These are phyloP conservation scores for Pseudomonodictys pantanalensis DNA, from an alignment of 495 filamentous ascomycete genomes.

Conservation along the genomic window DNA sequence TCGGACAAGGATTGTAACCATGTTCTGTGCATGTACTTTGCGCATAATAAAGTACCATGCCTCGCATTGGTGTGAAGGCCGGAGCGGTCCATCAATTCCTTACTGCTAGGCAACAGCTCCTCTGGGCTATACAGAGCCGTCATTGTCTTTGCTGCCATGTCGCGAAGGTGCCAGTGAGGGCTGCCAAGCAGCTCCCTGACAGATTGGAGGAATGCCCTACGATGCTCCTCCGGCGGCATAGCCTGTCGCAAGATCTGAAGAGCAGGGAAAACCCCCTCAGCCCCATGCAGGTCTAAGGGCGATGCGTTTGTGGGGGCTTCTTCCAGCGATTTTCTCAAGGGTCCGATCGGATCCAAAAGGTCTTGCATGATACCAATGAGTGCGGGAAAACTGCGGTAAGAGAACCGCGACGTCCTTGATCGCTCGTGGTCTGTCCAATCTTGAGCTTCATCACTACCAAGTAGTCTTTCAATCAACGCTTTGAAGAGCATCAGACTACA, in stretches of 20 bases:
- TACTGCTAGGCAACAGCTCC: slow-evolving; percentile 15
- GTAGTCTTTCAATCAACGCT: slow-evolving; percentile 72
- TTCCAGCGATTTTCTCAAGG: not conserved
- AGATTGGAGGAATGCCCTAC: slow-evolving; percentile 45
- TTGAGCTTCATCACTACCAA: slow-evolving; percentile 62
- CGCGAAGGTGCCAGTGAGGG: slow-evolving; percentile 80
- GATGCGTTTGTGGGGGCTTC: not conserved
- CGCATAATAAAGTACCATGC: slow-evolving; percentile 60
- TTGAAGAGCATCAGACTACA: slow-evolving; percentile 87
- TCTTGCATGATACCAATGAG: slow-evolving; percentile 65
- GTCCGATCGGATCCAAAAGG: slow-evolving; percentile 51
- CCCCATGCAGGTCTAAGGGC: slow-evolving; percentile 22
- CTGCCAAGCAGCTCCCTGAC: slow-evolving; percentile 63
- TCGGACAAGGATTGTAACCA: not conserved
- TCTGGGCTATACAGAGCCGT: slow-evolving; percentile 43
- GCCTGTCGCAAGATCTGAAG: slow-evolving; percentile 75
- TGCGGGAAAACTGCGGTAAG: slow-evolving; percentile 69
- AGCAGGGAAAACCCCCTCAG: slow-evolving; percentile 80
- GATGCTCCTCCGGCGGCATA: slow-evolving; percentile 49
- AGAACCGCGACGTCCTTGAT: slow-evolving; percentile 47
- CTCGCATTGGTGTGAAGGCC: slow-evolving; percentile 54
- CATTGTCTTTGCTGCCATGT: slow-evolving; percentile 78
- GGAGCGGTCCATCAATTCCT: not conserved
- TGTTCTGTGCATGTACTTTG: slow-evolving; percentile 48
- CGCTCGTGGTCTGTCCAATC: slow-evolving; percentile 32